phyloP scores from a whole-genome alignment of 164 flowering plant species.

The Liquidambar formosana region DNA sequence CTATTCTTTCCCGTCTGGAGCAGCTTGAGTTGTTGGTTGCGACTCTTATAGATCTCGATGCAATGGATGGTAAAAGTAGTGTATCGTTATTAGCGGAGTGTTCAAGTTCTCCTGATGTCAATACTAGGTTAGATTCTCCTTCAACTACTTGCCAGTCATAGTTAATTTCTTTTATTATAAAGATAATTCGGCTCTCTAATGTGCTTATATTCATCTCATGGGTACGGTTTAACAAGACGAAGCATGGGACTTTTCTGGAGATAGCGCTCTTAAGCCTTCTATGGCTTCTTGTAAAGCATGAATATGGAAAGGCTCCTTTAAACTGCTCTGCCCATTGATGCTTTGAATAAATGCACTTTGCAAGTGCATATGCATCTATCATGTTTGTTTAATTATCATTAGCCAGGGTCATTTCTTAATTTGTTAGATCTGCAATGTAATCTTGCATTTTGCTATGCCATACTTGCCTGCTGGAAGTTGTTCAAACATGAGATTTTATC shows the following conservation, averaged over 20 bases:
- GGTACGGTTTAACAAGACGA: not conserved
- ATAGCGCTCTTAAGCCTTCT: not conserved
- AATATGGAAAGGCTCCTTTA: not conserved
- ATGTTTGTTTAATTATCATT: no score
- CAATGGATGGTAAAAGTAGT: conserved; percentile 98
- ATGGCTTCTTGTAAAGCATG: not conserved
- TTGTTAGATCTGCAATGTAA: not conserved
- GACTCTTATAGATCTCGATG: conserved; percentile 96
- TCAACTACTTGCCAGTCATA: not conserved
- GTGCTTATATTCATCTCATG: not conserved
- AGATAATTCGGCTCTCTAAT: not conserved
- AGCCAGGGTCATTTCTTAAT: no score
- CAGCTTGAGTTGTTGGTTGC: conserved; percentile 89
- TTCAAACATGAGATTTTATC: not conserved
- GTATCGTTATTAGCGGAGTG: conserved; percentile 86
- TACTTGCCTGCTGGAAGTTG: not conserved
- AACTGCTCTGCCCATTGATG: no score
- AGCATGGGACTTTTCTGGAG: not conserved
- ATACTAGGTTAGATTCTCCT: conserved; percentile 57
- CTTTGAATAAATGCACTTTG: no score
- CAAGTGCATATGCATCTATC: no score
- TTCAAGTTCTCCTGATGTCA: conserved; percentile 90
- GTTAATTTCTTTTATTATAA: not conserved
- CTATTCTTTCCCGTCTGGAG: conserved; percentile 23
- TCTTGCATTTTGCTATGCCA: no score